Base-by-base conservation (phyloP, 1,284 basidiomycete species). In the Cerioporus squamosus region DNA sequence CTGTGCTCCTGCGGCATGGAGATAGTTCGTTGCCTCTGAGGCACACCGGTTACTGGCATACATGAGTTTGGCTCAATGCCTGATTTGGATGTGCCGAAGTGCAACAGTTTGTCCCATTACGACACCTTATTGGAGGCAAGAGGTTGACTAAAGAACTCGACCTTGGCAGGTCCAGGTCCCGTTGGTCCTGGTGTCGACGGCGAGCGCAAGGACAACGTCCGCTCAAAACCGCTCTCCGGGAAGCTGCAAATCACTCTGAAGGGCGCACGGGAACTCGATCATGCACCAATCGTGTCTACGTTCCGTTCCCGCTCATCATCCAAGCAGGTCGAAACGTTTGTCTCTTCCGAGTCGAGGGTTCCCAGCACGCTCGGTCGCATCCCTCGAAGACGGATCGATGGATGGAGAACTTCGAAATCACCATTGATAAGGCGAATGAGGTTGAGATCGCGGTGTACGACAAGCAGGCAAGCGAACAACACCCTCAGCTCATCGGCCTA, bases 291-390 rank as follows among this genome's bases (percentile, higher is more conserved):
- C 29, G 68, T 79, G 63, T 82, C 71, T 65, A 81, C 78, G 17
- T 78, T 79, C 44, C 80, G 86, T 59, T 79, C 81, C 53, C 88
- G 93, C 55, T 88, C 90, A 47, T 87, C 88, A 1, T 91, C 90
- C 24, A 95, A 94, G 70, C 85, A 88, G 66, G 82, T 84, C 59
- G 97, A 99, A 73, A 97, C 97, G 0, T 88, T 88, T 67, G 93
- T 98, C 46, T 93, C 94, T 85, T 99, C 77, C 98, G 98, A 72
- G 93, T 99, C 18, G 97, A 99, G 80, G 96, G 97, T 42, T 95
- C 92, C 20, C 93, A 96, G 66, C 85, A 94, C 7, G 96, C 94
- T 8, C 88, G 91, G 57, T 97, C 97, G 1, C 95, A 97, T 70
- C 91, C 94, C 7, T 91, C 94, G 20, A 88, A 95, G 62, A 97